phyloP scores from a whole-genome alignment of 1,284 basidiomycete genomes.

The Puccinia hordei region DNA sequence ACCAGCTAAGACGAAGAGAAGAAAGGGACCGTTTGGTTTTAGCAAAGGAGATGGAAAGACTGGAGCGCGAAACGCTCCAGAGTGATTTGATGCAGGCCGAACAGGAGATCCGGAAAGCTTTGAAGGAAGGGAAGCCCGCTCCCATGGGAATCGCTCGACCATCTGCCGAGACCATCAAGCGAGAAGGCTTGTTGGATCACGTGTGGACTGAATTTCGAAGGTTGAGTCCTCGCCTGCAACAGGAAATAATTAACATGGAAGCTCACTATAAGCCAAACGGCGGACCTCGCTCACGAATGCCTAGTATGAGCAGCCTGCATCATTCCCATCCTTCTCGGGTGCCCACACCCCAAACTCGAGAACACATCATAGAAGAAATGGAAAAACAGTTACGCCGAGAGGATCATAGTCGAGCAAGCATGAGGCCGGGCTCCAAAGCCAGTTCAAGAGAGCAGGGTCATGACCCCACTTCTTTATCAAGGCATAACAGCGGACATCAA shows the following conservation, averaged over 20 bases:
- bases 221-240: constrained; percentile 35
- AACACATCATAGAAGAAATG: constrained; percentile 15
- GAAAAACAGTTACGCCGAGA: not conserved
- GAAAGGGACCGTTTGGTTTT: constrained; percentile 36
- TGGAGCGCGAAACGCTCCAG: constrained; percentile 35
- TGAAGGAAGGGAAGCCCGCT: constrained; percentile 21
- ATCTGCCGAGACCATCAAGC: constrained; percentile 27
- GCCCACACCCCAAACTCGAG: constrained; percentile 5
- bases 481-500: constrained; percentile 21
- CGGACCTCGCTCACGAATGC: not conserved
- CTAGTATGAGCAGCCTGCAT: constrained; percentile 10
- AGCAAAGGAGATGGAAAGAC: constrained; percentile 10
- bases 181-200: constrained; percentile 38
- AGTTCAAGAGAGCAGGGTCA: constrained; percentile 14
- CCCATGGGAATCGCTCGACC: constrained; percentile 43
- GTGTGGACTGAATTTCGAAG: constrained; percentile 25
- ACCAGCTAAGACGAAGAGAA: constrained; percentile 39
- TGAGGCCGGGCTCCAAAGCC: constrained; percentile 18
- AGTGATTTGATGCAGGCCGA: constrained; percentile 26
- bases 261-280: constrained; percentile 20
- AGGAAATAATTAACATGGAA: constrained; percentile 38
- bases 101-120: constrained; percentile 22
- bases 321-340: not conserved
- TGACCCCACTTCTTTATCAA: constrained; percentile 22
- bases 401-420: not conserved